Conservation (phyloP, 306 rosid species). For the Quercus suber region DNA sequence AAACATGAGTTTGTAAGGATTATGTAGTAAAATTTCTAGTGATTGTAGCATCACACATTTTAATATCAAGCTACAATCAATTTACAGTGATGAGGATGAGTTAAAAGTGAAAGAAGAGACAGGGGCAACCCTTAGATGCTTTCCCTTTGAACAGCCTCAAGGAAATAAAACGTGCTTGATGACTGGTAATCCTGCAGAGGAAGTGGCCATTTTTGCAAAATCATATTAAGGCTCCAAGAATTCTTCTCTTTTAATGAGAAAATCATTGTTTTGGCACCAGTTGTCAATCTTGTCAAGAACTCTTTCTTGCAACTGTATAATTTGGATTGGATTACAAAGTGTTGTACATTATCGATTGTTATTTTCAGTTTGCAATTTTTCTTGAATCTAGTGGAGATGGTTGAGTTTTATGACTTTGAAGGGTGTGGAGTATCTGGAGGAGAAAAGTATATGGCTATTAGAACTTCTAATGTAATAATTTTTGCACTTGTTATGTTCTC, state of each 20-base stretch:
- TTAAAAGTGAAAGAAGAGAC: conserved; percentile 93
- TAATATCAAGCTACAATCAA: conserved; percentile 27
- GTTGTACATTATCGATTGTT: conserved; percentile 15
- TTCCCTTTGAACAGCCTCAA: conserved; percentile 79
- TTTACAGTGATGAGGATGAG: conserved; percentile 71
- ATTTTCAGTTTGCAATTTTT: conserved; percentile 1
- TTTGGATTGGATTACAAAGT: conserved; percentile 10
- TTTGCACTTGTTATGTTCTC: too few species aligned
- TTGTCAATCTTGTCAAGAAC: not conserved
- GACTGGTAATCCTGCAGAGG: conserved; percentile 81
- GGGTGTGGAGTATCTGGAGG: not conserved
- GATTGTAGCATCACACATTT: not conserved
- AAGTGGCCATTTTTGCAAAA: conserved; percentile 92
- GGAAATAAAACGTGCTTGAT: conserved; percentile 74
- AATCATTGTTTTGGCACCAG: conserved; percentile 5
- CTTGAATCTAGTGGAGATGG: conserved; percentile 3
- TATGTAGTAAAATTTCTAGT: too few species aligned
- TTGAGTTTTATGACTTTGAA: not conserved
- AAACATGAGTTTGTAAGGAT: too few species aligned
- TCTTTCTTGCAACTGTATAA: conserved; percentile 12
- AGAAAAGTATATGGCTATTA: not conserved
- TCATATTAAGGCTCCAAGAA: conserved; percentile 50
- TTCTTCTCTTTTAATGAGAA: not conserved
- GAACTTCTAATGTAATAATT: too few species aligned
- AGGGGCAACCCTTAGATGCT: conserved; percentile 94